These are phyloP conservation scores for Coniochaeta sp. DNA, from an alignment of 2,329 filamentous ascomycete genomes.

Conservation along the genomic window DNA sequence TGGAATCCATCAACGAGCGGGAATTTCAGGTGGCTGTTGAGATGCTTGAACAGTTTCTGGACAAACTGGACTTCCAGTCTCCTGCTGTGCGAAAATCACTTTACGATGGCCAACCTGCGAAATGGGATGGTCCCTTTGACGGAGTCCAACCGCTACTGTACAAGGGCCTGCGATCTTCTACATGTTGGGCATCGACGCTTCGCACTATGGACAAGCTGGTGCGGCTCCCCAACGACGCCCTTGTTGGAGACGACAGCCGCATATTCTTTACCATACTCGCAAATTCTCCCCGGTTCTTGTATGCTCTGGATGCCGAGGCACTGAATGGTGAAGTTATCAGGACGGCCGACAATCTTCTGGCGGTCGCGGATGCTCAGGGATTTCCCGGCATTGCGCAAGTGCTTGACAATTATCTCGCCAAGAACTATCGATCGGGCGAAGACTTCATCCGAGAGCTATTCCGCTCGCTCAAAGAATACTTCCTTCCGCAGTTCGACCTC, in stretches of 20 bases:
- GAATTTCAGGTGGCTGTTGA: constrained; percentile 88
- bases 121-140: constrained; percentile 85
- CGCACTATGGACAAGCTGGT: constrained; percentile 72
- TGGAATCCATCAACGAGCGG: constrained; percentile 93
- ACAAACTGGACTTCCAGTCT: constrained; percentile 74
- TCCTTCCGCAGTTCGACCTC: constrained; percentile 77
- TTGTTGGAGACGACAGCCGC: constrained; percentile 76
- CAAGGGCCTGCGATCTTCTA: constrained; percentile 83
- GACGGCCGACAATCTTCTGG: constrained; percentile 62
- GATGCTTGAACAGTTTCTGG: constrained; percentile 82
- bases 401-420: constrained; percentile 62
- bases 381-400: constrained; percentile 60
- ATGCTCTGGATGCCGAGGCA: constrained; percentile 62
- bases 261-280: constrained; percentile 82
- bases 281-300: constrained; percentile 82
- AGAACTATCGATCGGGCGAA: constrained; percentile 57
- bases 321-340: constrained; percentile 49
- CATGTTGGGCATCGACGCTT: constrained; percentile 72
- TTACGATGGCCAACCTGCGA: constrained; percentile 69
- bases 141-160: constrained; percentile 81
- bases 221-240: constrained; percentile 66
- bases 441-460: constrained; percentile 74
- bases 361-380: constrained; percentile 66
- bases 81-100: constrained; percentile 62
- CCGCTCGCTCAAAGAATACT: constrained; percentile 66